phyloP scores from a whole-genome alignment of 2,329 filamentous ascomycete species.

The Neofusicoccum umdonicola region DNA sequence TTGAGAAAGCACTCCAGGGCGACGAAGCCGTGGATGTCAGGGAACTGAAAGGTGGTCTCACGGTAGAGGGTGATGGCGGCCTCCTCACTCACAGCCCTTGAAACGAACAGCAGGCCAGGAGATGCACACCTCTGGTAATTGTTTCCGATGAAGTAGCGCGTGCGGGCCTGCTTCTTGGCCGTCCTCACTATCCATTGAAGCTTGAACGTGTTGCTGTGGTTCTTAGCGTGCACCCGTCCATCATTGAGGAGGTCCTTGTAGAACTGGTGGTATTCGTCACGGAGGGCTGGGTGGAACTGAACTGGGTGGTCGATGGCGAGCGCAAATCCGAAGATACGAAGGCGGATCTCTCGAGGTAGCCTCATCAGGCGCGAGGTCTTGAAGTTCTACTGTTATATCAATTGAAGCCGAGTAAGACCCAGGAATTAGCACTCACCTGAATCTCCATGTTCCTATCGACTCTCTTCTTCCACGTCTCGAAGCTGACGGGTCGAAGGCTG shows the following conservation, averaged over 20 bases:
- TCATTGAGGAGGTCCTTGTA: not conserved
- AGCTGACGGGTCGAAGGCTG: not conserved
- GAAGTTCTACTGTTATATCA: not conserved
- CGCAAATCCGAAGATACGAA: not conserved
- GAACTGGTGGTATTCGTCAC: too few species aligned
- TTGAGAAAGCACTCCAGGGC: not conserved
- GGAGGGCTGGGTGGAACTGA: not conserved
- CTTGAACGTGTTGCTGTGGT: not conserved
- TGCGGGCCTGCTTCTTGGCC: not conserved
- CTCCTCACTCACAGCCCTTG: not conserved
- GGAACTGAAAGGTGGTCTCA: not conserved
- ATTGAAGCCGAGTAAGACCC: not conserved
- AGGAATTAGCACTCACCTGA: not conserved
- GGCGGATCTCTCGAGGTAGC: not conserved
- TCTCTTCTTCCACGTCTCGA: not conserved
- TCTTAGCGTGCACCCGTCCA: not conserved
- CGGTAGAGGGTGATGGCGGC: not conserved
- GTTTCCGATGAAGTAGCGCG: not conserved
- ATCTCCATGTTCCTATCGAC: not conserved
- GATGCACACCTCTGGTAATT: not conserved
- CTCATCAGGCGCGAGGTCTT: not conserved
- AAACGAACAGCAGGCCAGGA: not conserved
- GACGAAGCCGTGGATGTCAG: not conserved
- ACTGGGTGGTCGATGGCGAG: not conserved
- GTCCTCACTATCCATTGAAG: not conserved